phyloP scores from a whole-genome alignment of 2,329 filamentous ascomycete genomes.

The Ophiosphaerella narmari region DNA sequence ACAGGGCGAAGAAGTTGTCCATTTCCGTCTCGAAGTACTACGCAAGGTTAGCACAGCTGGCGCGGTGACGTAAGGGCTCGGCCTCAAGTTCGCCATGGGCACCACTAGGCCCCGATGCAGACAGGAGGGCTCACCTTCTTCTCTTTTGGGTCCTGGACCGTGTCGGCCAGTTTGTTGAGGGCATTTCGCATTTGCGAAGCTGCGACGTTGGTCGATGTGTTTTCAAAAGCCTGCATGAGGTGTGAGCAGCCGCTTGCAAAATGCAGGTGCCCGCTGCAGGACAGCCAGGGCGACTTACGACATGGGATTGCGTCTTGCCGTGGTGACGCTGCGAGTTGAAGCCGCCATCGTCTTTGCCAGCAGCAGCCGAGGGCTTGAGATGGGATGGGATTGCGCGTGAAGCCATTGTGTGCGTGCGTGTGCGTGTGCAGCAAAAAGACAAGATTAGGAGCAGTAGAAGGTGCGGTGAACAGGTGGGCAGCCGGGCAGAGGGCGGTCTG shows the following conservation, averaged over 20 bases:
- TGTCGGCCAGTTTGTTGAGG: conserved; percentile 89
- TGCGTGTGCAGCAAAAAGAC: conserved; percentile 1
- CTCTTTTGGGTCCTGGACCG: conserved; percentile 75
- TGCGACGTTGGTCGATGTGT: conserved; percentile 96
- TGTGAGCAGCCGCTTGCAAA: conserved; percentile 8
- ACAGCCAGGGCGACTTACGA: conserved; percentile 63
- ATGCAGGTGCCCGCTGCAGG: not conserved
- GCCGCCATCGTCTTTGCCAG: conserved; percentile 47
- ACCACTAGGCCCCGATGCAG: not conserved
- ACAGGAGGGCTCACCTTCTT: conserved; percentile 68
- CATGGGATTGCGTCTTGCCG: conserved; percentile 83
- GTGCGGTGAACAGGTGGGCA: conserved; percentile 7
- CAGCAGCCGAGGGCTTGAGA: conserved; percentile 67
- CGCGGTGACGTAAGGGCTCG: conserved; percentile 18
- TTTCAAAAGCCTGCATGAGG: conserved; percentile 84
- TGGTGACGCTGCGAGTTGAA: conserved; percentile 69
- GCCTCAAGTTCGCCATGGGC: not conserved
- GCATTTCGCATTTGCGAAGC: conserved; percentile 99
- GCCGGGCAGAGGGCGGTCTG: conserved; percentile 21
- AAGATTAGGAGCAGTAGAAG: not conserved
- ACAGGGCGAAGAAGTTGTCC: conserved; percentile 99
- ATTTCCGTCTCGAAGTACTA: conserved; percentile 97
- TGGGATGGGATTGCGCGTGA: conserved; percentile 78
- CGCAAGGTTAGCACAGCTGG: conserved; percentile 22
- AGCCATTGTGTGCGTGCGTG: conserved; percentile 61